A percentile compares a stretch with the other conserved stretches of the same genome.
Evolutionary conservation across 208 protist genomes (phyloP).

Genomic region (Trypanosoma congolense): DNA sequence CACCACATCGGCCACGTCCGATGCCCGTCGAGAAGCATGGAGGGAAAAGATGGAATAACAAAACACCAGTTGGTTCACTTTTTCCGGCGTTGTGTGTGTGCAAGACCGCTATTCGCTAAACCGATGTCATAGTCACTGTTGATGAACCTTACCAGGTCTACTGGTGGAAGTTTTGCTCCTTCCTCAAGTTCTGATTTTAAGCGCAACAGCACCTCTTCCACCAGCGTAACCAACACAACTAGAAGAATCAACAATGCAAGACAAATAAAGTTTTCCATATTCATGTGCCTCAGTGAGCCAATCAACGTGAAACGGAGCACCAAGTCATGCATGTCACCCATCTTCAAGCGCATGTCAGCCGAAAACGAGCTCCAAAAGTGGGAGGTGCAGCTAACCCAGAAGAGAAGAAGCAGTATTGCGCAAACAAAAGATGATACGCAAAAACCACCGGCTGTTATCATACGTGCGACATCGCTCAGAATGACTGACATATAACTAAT

Average conservation of each 20-base stretch:
- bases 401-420: no score
- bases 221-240: conserved; percentile 16
- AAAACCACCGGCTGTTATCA: no score
- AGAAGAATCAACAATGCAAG: conserved; percentile 33
- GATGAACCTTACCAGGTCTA: conserved; percentile 51
- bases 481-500: no score
- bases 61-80: background rate
- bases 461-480: no score
- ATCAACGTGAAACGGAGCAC: background rate
- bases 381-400: background rate
- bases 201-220: conserved; percentile 37
- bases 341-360: background rate
- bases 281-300: conserved; percentile 15
- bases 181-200: conserved; percentile 32
- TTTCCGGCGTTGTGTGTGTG: conserved; percentile 7
- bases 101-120: conserved; percentile 15
- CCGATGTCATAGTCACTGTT: conserved; percentile 55
- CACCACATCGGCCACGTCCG: no score
- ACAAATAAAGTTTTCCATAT: conserved; percentile 16
- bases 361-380: background rate
- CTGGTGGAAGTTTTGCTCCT: conserved; percentile 40
- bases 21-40: no score
- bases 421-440: no score
- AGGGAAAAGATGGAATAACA: background rate
- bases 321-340: background rate